phyloP scores from a whole-genome alignment of 2,329 filamentous ascomycete genomes.

The Alternaria arborescens region DNA sequence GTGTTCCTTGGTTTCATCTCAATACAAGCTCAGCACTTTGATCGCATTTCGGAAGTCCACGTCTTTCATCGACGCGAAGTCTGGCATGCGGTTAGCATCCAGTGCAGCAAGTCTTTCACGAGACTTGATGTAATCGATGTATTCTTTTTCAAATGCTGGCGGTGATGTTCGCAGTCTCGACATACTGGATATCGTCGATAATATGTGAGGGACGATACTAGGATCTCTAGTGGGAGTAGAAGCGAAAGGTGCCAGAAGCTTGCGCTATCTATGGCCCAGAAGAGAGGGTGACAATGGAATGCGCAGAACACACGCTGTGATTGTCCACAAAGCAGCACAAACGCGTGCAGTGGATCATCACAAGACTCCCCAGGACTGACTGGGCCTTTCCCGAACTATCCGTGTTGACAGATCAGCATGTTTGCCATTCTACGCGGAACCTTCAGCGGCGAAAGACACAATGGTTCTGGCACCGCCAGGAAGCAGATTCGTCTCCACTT shows the following conservation, averaged over 20 bases:
- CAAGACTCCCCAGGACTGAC: background rate
- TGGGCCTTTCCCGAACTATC: background rate
- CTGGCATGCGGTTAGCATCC: background rate
- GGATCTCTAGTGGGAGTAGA: accelerated
- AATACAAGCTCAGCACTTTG: background rate
- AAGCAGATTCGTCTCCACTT: background rate
- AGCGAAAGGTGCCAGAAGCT: background rate
- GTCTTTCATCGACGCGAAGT: background rate
- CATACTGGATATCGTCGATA: background rate
- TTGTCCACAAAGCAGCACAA: background rate
- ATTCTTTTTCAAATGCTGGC: too few species aligned
- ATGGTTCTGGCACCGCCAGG: background rate
- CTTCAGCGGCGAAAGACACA: background rate
- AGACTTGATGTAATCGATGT: background rate
- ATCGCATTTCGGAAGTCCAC: background rate
- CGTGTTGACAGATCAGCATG: background rate
- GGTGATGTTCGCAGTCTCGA: background rate
- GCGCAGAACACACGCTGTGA: background rate
- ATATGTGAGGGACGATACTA: background rate
- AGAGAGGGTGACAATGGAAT: too few species aligned
- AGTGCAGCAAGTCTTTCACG: background rate
- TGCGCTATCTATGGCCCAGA: background rate
- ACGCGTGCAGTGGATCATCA: background rate
- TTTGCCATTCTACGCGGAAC: too few species aligned
- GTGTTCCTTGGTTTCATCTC: background rate